These are phyloP conservation scores for Luzula sylvatica DNA, from an alignment of 176 grass and related monocot genomes.

Conservation along the genomic window DNA sequence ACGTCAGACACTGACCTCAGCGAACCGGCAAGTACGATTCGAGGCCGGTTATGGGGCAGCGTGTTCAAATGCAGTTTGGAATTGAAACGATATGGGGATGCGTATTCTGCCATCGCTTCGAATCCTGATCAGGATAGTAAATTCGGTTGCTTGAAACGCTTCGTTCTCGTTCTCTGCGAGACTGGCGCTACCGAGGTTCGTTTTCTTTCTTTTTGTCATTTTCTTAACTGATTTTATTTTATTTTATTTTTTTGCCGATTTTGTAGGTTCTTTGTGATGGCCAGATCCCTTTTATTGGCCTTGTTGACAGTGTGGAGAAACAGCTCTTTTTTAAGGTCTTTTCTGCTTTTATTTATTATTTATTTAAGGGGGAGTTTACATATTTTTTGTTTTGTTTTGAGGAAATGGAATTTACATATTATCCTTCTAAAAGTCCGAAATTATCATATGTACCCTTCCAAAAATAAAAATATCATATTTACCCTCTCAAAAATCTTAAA, in stretches of 20 bases:
- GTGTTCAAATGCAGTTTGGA: slow-evolving; percentile 83
- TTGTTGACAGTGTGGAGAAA: slow-evolving; percentile 89
- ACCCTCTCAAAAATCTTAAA: too few relatives aligned
- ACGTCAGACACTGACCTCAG: slow-evolving; percentile 32
- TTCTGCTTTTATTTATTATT: background rate
- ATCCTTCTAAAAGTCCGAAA: too few relatives aligned
- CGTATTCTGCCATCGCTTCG: slow-evolving; percentile 79
- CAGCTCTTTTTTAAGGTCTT: slow-evolving; percentile 91
- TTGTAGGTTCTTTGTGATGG: slow-evolving; percentile 75
- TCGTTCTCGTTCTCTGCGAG: slow-evolving; percentile 92
- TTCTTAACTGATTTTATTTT: background rate
- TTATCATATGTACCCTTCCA: too few relatives aligned
- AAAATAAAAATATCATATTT: too few relatives aligned
- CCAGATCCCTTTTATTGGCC: slow-evolving; percentile 76
- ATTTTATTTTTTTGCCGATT: slow-evolving; percentile 6
- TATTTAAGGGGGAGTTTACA: background rate
- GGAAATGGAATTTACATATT: too few relatives aligned
- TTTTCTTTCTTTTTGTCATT: slow-evolving; percentile 2
- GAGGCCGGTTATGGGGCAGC: slow-evolving; percentile 73
- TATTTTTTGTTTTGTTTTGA: background rate
- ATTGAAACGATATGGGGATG: slow-evolving; percentile 75
- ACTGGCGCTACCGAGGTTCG: slow-evolving; percentile 78
- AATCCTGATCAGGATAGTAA: slow-evolving; percentile 86
- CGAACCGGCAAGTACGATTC: slow-evolving; percentile 44
- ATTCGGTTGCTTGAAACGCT: slow-evolving; percentile 85